These are phyloP conservation scores for Kazachstania kunashirensis DNA, from an alignment of 805 yeast genomes.

Conservation along the genomic window DNA sequence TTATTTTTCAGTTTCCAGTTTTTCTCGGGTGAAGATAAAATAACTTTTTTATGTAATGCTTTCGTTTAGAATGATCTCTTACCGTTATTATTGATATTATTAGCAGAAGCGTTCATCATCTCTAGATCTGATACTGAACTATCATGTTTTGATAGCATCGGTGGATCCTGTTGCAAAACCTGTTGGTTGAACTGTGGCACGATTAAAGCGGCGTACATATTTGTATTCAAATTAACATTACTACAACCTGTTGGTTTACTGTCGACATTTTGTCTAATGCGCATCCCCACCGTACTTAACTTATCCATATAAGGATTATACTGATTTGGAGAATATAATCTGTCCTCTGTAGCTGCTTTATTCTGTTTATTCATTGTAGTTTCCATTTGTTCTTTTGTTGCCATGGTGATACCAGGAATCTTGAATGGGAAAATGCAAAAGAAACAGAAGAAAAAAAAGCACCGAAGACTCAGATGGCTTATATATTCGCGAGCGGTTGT, in stretches of 20 bases:
- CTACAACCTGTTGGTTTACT: neutral
- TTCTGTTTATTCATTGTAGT: neutral
- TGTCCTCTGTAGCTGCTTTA: neutral
- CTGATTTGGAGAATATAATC: constrained; percentile 1
- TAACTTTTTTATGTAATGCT: no score
- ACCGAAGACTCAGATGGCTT: no score
- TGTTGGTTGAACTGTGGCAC: constrained; percentile 20
- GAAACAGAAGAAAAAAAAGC: neutral
- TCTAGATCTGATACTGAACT: neutral
- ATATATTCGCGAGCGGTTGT: no score
- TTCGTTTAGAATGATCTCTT: constrained; percentile 1
- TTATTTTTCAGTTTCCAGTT: no score
- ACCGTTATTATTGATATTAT: neutral
- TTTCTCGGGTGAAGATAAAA: no score
- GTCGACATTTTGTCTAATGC: constrained; percentile 53
- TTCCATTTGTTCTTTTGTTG: neutral
- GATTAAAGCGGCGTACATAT: constrained; percentile 17
- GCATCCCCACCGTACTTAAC: constrained; percentile 56
- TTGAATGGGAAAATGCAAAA: no score
- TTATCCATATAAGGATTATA: constrained; percentile 25
- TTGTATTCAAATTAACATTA: constrained; percentile 4
- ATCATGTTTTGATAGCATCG: neutral
- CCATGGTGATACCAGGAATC: neutral
- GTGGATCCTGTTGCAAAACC: neutral
- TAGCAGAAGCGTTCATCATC: neutral